phyloP scores from a whole-genome alignment of 2,329 filamentous ascomycete genomes.

The Pyrenochaeta sp. region DNA sequence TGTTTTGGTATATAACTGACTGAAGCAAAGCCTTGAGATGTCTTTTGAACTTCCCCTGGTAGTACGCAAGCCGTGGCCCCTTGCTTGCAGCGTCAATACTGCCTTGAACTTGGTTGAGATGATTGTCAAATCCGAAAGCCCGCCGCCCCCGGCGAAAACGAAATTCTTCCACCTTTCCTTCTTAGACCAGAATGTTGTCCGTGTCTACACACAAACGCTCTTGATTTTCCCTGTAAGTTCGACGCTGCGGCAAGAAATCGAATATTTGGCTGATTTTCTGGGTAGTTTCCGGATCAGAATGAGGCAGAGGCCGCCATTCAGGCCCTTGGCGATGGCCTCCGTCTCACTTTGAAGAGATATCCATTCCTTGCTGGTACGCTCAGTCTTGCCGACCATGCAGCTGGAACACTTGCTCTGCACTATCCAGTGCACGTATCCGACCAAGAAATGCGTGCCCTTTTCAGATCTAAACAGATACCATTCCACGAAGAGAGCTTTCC shows the following conservation, averaged over 20 bases:
- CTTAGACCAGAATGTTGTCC: conserved; percentile 41
- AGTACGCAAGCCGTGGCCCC: conserved; percentile 23
- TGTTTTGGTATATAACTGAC: conserved; percentile 27
- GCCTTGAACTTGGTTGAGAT: conserved; percentile 26
- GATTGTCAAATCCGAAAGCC: conserved; percentile 33
- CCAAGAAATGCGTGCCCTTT: conserved; percentile 20
- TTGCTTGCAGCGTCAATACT: conserved; percentile 23
- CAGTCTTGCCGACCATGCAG: conserved; percentile 27
- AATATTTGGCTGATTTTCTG: too few relatives aligned
- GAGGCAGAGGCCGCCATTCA: conserved; percentile 35
- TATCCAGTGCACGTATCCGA: conserved; percentile 33
- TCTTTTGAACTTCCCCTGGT: conserved; percentile 24
- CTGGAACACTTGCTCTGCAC: conserved; percentile 35
- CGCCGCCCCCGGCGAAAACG: conserved; percentile 24
- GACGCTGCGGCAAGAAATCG: neutral
- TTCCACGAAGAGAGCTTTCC: conserved; percentile 25
- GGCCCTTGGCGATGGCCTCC: conserved; percentile 31
- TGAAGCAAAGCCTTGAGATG: conserved; percentile 25
- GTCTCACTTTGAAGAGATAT: conserved; percentile 31
- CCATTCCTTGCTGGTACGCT: conserved; percentile 43
- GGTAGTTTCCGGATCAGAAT: conserved; percentile 38
- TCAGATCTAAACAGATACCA: conserved; percentile 29
- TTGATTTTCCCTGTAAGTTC: conserved; percentile 38
- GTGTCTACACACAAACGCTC: conserved; percentile 41
- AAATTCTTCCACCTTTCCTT: conserved; percentile 38